Evolutionary conservation across 2,329 filamentous ascomycete genomes (phyloP), one percentile per base, ranked within the genome.

Genomic region (Fusarium foetens): DNA sequence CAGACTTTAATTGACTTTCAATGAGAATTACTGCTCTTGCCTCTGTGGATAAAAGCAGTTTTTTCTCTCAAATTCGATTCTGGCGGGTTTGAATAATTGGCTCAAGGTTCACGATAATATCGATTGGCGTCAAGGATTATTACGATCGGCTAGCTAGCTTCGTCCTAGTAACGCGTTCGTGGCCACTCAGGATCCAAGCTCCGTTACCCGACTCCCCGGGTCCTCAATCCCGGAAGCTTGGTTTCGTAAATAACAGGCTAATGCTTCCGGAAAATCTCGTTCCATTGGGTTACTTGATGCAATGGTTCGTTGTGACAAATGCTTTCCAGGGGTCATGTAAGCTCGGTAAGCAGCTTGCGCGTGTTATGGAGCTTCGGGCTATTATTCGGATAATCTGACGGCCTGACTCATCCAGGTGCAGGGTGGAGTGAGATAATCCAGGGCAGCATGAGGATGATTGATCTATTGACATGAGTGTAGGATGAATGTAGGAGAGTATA

Each of bases 101-200:
- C 23, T 21, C n/a, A 13, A n/a, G 3, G 9, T 35, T 57, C 13
- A 21, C n/a, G 6, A 51, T 33, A 16, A 4, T 9, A 12, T 27
- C 36, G 29, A 55, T 42, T 7, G 29, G 6, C 48, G n/a, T 19
- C 58, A 39, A n/a, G 48, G 58, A 54, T 35, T 27, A 27, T 33
- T n/a, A 3, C 16, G 36, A 55, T 42, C 19, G 35, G 5, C 48
- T 55, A 55, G 23, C 48, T 42, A 55, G 14, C 36, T 42, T 33
- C 7, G 36, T 25, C 5, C 1, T 60, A 42, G 36, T 14, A 23
- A 1, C 3, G 1, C 1, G 1, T 5, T 48, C 2, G 10, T 27
- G 4, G 5, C 39, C 19, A 29, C 21, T 57, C n/a, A 57, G n/a
- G 9, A 17, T 27, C 8, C n/a, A 17, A 5, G 8, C 6, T 17